phyloP scores from a whole-genome alignment of 345 rosid genomes.

The Cardamine chenopodiifolia region DNA sequence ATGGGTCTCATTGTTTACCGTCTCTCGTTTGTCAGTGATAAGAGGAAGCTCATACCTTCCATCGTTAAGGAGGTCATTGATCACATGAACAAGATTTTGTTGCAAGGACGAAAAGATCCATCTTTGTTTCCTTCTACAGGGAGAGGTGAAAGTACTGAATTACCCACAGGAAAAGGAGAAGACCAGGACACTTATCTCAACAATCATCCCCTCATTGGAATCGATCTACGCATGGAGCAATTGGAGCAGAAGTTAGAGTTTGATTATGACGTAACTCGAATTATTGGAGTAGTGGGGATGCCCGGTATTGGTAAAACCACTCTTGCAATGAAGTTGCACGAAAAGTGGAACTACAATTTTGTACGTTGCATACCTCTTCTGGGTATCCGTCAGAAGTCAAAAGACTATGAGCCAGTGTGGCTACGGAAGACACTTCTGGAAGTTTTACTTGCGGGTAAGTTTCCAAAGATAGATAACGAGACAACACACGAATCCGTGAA shows the following conservation, averaged over 20 bases:
- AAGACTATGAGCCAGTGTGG: background rate
- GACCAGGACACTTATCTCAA: background rate
- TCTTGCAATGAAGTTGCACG: background rate
- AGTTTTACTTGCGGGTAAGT: background rate
- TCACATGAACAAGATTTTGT: too few species aligned
- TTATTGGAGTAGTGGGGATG: slow-evolving; percentile 36
- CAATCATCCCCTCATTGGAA: background rate
- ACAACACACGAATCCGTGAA: background rate
- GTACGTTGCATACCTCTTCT: background rate
- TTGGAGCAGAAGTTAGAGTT: slow-evolving; percentile 3
- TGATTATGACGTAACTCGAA: slow-evolving; percentile 5
- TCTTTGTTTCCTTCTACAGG: background rate
- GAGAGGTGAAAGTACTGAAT: background rate
- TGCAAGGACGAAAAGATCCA: background rate
- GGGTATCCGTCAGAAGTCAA: background rate
- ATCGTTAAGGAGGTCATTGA: background rate
- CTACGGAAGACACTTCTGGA: background rate
- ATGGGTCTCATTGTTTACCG: background rate
- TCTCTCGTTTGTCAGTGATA: background rate
- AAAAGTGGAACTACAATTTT: slow-evolving; percentile 7
- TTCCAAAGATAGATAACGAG: background rate
- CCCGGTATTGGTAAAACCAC: slow-evolving; percentile 27
- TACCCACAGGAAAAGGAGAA: background rate
- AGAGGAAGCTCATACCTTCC: background rate
- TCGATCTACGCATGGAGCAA: background rate